Conservation (phyloP, 148 eudicot genomes). For the Spergularia marina region DNA sequence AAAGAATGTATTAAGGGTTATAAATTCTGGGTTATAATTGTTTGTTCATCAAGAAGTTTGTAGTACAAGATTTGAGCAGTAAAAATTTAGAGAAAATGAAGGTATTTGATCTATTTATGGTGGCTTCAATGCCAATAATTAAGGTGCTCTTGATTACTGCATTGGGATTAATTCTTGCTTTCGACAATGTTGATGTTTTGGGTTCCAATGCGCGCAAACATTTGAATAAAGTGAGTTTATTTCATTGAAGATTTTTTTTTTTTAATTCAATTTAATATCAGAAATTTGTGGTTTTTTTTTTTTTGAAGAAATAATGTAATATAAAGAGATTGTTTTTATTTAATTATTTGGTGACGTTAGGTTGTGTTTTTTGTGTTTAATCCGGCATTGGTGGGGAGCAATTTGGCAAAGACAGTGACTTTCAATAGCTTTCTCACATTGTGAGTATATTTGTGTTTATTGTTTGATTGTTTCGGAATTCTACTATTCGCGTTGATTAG, state of each 20-base stretch:
- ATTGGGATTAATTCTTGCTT: constrained; percentile 41
- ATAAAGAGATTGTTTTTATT: background rate
- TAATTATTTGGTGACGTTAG: constrained; percentile 15
- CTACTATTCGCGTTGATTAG: background rate
- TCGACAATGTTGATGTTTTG: constrained; percentile 35
- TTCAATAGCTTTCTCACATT: constrained; percentile 31
- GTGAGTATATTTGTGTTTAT: constrained; percentile 15
- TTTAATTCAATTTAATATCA: no score
- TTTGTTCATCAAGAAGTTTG: no score
- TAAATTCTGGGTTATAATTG: no score
- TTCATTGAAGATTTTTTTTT: background rate
- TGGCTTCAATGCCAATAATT: constrained; percentile 44
- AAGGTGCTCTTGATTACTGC: constrained; percentile 48
- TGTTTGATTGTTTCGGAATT: background rate
- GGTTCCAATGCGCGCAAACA: constrained; percentile 33
- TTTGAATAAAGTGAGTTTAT: constrained; percentile 32
- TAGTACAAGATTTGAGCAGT: background rate
- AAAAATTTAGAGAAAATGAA: constrained; percentile 15
- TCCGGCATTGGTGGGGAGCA: constrained; percentile 44
- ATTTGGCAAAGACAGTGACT: constrained; percentile 41
- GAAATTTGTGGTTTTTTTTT: background rate
- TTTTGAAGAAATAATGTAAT: background rate
- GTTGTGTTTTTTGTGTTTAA: constrained; percentile 49
- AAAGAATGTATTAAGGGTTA: no score
- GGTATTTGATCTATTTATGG: constrained; percentile 32